Evolutionary conservation across 495 filamentous ascomycete genomes (phyloP).

Genomic region (Hypoxylon rickii): DNA sequence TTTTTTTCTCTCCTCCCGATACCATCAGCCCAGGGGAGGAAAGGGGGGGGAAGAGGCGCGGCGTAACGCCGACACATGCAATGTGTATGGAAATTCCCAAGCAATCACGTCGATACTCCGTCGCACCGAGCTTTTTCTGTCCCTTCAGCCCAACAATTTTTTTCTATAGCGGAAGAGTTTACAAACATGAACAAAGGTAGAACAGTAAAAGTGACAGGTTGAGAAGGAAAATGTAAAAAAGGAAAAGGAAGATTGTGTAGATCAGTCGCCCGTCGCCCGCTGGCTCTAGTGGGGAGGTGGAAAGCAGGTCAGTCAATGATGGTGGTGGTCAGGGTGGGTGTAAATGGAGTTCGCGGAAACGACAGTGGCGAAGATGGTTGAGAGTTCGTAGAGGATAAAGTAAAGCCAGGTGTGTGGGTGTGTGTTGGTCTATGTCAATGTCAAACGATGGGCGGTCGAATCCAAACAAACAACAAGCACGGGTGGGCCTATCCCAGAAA

Average conservation of each 20-base stretch:
- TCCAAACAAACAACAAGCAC: not conserved
- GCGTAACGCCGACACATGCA: not conserved
- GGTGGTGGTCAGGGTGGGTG: not conserved
- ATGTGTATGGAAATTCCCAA: not conserved
- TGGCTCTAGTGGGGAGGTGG: slow-evolving; percentile 15
- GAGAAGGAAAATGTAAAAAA: not conserved
- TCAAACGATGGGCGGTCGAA: not conserved
- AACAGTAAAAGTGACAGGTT: not conserved
- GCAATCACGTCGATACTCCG: slow-evolving; percentile 11
- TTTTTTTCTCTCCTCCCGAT: not conserved
- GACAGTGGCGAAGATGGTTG: no score
- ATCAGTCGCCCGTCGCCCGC: slow-evolving; percentile 28
- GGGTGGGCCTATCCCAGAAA: not conserved
- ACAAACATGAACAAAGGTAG: not conserved
- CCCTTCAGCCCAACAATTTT: slow-evolving; percentile 22
- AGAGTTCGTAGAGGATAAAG: no score
- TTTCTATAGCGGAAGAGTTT: slow-evolving; percentile 14
- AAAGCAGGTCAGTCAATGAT: not conserved
- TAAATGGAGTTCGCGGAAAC: slow-evolving; percentile 15
- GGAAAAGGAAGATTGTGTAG: slow-evolving; percentile 2
- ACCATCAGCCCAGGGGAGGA: not conserved
- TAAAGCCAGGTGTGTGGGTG: no score
- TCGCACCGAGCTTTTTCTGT: slow-evolving; percentile 22
- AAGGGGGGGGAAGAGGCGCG: not conserved
- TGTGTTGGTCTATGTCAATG: slow-evolving; percentile 29